A percentile compares a stretch with the other conserved stretches of the same genome.
Evolutionary conservation across 177 flowering plant species (phyloP).

Genomic region (Vitis hybrid): DNA sequence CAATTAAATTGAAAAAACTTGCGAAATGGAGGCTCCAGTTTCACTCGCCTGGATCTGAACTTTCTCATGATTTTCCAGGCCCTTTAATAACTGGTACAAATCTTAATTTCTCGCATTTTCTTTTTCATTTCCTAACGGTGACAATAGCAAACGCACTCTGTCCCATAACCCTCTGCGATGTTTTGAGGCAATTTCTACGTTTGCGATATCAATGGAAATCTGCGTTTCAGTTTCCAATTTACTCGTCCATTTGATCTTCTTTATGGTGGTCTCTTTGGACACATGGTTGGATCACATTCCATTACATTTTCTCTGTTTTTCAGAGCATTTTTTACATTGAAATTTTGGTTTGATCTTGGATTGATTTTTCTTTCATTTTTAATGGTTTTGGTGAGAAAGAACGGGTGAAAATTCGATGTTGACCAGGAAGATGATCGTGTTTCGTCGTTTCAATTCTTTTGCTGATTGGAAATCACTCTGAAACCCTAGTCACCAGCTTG

Average conservation of each 20-base stretch:
- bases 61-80: slow-evolving; percentile 52
- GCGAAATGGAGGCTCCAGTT: slow-evolving; percentile 41
- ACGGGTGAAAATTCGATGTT: no score
- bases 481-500: no score
- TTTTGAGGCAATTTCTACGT: slow-evolving; percentile 77
- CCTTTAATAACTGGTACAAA: slow-evolving; percentile 45
- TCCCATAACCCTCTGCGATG: slow-evolving; percentile 42
- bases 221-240: slow-evolving; percentile 8
- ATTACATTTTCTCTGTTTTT: no score
- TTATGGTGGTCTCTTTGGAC: slow-evolving; percentile 23
- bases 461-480: no score
- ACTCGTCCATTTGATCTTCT: slow-evolving; percentile 28
- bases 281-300: slow-evolving; percentile 46
- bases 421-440: no score
- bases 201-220: slow-evolving; percentile 35
- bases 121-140: no score
- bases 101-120: not conserved
- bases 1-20: slow-evolving; percentile 38
- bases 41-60: slow-evolving; percentile 68
- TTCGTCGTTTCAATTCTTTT: no score
- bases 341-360: no score
- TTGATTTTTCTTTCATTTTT: no score
- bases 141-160: slow-evolving; percentile 69
- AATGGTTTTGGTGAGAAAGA: no score
- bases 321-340: no score